Evolutionary conservation across 2,329 filamentous ascomycete species (phyloP).

Genomic region (Penicillium sclerotigenum): DNA sequence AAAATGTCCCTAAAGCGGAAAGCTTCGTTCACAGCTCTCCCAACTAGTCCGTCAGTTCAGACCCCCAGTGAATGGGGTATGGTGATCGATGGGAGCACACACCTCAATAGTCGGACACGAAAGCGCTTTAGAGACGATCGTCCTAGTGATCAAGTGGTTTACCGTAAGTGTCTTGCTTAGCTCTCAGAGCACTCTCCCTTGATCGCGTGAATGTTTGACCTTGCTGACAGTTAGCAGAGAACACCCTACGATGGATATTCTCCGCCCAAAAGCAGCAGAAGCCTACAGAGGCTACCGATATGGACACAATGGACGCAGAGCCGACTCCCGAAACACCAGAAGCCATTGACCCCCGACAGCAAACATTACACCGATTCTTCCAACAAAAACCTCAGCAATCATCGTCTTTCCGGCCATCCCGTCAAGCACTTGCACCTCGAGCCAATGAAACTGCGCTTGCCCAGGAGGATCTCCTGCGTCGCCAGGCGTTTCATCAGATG

Average conservation of each 20-base stretch:
- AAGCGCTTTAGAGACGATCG: constrained; percentile 59
- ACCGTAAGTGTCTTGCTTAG: constrained; percentile 44
- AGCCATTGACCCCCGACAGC: constrained; percentile 39
- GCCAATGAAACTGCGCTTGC: constrained; percentile 20
- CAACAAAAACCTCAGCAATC: constrained; percentile 24
- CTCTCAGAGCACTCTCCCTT: not conserved
- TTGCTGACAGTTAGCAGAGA: constrained; percentile 33
- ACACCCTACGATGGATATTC: constrained; percentile 44
- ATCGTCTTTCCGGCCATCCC: constrained; percentile 18
- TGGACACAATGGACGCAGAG: constrained; percentile 27
- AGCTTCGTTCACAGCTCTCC: constrained; percentile 50
- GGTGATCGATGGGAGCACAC: constrained; percentile 32
- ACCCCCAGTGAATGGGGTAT: constrained; percentile 25
- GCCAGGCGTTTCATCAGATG: constrained; percentile 17
- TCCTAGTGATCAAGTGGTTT: constrained; percentile 54
- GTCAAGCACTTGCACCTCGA: constrained; percentile 22
- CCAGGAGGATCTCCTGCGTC: constrained; percentile 20
- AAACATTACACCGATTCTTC: constrained; percentile 42
- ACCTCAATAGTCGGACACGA: constrained; percentile 56
- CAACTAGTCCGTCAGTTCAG: constrained; percentile 28
- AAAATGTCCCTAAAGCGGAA: constrained; percentile 60
- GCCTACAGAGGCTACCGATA: constrained; percentile 13
- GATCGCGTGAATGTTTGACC: not conserved
- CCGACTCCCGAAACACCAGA: constrained; percentile 24
- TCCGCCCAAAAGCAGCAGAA: constrained; percentile 38